These are phyloP conservation scores for Chrysosporium keratinophilum DNA, from an alignment of 2,329 filamentous ascomycete species.

Conservation along the genomic window DNA sequence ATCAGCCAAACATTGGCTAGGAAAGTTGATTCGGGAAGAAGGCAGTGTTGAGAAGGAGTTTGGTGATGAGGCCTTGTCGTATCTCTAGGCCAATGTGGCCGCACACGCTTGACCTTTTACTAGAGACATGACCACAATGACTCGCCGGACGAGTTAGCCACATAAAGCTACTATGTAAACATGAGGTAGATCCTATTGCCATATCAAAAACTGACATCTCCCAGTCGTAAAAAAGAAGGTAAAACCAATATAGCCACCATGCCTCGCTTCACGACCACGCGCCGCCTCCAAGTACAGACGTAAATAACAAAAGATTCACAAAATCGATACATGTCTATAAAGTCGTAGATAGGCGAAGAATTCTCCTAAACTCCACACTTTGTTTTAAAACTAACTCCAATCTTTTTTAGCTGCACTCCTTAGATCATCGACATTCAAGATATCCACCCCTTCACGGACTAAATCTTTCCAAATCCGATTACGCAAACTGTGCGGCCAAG, in stretches of 20 bases:
- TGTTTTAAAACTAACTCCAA: slow-evolving; percentile 3
- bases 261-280: too few relatives aligned
- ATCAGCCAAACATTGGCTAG: slow-evolving; percentile 68
- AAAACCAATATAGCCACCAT: too few relatives aligned
- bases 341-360: neutral
- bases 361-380: neutral
- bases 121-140: neutral
- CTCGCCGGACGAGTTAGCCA: neutral
- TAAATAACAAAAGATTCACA: too few relatives aligned
- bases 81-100: slow-evolving; percentile 39
- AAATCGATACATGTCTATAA: too few relatives aligned
- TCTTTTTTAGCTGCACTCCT: slow-evolving; percentile 38
- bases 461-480: slow-evolving; percentile 47
- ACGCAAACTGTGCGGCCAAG: slow-evolving; percentile 45
- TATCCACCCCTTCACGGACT: slow-evolving; percentile 45
- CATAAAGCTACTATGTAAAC: neutral
- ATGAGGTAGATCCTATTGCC: too few relatives aligned
- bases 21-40: slow-evolving; percentile 61
- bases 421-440: slow-evolving; percentile 51
- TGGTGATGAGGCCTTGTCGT: slow-evolving; percentile 71
- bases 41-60: slow-evolving; percentile 61
- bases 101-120: neutral
- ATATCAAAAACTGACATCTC: too few relatives aligned
- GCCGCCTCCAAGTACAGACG: too few relatives aligned
- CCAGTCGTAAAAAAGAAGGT: too few relatives aligned